Conservation (phyloP, 306 rosid genomes). For the Oxytropis ochrocephala region DNA sequence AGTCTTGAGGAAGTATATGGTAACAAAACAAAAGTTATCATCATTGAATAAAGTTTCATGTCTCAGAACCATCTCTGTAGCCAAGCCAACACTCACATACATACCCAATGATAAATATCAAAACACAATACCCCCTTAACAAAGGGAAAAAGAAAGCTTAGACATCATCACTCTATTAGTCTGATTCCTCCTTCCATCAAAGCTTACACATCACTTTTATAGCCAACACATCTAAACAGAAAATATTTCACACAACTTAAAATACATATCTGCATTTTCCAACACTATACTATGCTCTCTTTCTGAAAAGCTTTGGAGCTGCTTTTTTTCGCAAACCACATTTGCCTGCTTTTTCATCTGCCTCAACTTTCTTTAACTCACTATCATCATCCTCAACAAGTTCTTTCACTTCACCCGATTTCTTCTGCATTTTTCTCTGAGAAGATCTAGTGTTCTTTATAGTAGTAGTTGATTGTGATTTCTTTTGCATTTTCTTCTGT, state of each 20-base stretch:
- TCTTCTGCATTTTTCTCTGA: constrained; percentile 8
- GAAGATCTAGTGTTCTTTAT: constrained; percentile 1
- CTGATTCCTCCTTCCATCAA: too few species aligned
- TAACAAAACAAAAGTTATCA: too few species aligned
- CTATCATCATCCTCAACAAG: neutral
- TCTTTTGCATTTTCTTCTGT: constrained; percentile 4
- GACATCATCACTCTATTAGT: too few species aligned
- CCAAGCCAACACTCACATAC: neutral
- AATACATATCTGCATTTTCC: neutral
- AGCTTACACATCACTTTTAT: neutral
- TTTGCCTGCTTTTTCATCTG: neutral
- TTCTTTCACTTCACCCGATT: neutral
- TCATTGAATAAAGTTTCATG: too few species aligned
- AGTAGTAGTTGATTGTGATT: neutral
- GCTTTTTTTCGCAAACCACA: constrained; percentile 11
- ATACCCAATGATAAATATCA: neutral
- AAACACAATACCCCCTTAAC: neutral
- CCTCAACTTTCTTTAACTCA: constrained; percentile 19
- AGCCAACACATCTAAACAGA: neutral
- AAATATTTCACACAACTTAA: neutral
- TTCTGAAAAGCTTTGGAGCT: constrained; percentile 26
- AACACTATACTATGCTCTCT: constrained; percentile 27
- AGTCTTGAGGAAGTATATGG: too few species aligned
- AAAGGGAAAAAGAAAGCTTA: neutral
- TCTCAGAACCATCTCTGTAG: too few species aligned